Conservation (phyloP, 164 flowering plant genomes). For the Stephania japonica region DNA sequence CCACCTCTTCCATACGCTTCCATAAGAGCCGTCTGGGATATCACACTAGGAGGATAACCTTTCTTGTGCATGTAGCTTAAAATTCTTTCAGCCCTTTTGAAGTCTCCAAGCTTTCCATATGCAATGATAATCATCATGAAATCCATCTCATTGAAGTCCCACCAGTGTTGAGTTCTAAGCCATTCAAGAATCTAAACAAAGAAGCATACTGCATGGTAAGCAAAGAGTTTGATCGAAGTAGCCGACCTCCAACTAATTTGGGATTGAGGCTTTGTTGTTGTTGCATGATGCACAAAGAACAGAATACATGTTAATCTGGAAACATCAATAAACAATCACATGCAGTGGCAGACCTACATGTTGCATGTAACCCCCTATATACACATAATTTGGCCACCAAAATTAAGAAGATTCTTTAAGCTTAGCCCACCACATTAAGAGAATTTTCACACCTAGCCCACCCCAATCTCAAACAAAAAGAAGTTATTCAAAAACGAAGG, state of each 20-base stretch:
- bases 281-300: not conserved
- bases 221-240: not conserved
- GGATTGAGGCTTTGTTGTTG: too few relatives aligned
- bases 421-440: too few relatives aligned
- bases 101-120: slow-evolving; percentile 87
- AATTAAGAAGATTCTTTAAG: too few relatives aligned
- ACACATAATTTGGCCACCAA: too few relatives aligned
- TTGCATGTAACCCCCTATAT: too few relatives aligned
- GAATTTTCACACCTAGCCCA: too few relatives aligned
- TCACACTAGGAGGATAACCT: slow-evolving; percentile 68
- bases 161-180: slow-evolving; percentile 89
- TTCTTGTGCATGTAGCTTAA: slow-evolving; percentile 66
- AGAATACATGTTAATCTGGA: not conserved
- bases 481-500: too few relatives aligned
- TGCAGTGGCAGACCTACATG: too few relatives aligned
- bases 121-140: slow-evolving; percentile 90
- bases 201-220: not conserved
- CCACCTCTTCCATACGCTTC: slow-evolving; percentile 96
- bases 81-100: slow-evolving; percentile 64
- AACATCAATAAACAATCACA: not conserved
- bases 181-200: slow-evolving; percentile 80
- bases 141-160: slow-evolving; percentile 91
- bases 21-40: slow-evolving; percentile 88
- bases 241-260: too few relatives aligned
- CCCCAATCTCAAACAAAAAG: too few relatives aligned